phyloP scores from a whole-genome alignment of 2,329 filamentous ascomycete genomes.

The Aspergillus texensis region DNA sequence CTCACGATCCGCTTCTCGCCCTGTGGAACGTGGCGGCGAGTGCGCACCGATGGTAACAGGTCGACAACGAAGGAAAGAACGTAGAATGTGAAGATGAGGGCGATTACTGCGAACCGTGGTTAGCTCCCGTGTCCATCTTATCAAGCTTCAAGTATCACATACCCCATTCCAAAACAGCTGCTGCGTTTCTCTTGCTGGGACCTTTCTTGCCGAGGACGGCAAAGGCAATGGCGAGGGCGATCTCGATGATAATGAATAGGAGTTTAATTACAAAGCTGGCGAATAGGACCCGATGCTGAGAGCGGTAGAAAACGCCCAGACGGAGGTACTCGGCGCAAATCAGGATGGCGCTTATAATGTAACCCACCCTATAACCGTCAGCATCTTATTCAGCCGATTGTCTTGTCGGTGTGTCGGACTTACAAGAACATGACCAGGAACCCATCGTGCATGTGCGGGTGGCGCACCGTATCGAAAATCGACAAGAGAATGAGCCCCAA shows the following conservation, averaged over 20 bases:
- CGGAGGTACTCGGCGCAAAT: conserved; percentile 90
- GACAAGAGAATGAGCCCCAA: conserved; percentile 78
- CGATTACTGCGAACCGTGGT: conserved; percentile 53
- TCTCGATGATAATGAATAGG: conserved; percentile 77
- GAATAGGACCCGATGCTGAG: conserved; percentile 70
- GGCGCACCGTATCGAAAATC: conserved; percentile 78
- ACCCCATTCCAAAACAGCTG: conserved; percentile 77
- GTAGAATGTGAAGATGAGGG: conserved; percentile 86
- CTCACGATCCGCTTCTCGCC: conserved; percentile 40
- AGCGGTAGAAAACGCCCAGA: conserved; percentile 75
- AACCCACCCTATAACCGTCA: conserved; percentile 60
- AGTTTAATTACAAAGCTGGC: conserved; percentile 88
- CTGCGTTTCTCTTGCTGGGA: conserved; percentile 58
- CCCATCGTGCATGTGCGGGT: conserved; percentile 69
- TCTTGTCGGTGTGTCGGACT: conserved; percentile 16
- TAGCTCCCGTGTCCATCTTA: not conserved
- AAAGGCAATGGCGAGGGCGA: conserved; percentile 70
- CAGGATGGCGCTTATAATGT: conserved; percentile 81
- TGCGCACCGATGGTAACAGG: conserved; percentile 74
- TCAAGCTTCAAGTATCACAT: conserved; percentile 18
- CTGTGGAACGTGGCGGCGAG: conserved; percentile 53
- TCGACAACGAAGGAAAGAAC: conserved; percentile 85
- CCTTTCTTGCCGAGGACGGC: conserved; percentile 50
- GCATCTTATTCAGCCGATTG: not conserved
- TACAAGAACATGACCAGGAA: conserved; percentile 81